A percentile compares a stretch with the other conserved stretches of the same genome.
These are phyloP conservation scores for Eragrostis curvula DNA, from an alignment of 176 grass and related monocot genomes.

Conservation along the genomic window DNA sequence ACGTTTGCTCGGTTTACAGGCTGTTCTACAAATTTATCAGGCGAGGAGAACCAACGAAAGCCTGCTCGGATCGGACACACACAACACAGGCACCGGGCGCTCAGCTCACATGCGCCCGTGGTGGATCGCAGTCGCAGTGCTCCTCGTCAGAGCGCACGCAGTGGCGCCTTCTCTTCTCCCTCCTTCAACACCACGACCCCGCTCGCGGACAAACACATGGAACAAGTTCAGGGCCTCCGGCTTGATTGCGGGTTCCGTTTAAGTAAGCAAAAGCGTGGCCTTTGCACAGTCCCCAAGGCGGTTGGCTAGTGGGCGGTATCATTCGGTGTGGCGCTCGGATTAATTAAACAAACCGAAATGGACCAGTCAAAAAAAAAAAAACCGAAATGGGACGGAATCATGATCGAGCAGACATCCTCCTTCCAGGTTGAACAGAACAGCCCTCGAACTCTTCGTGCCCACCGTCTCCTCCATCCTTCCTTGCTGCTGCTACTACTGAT, in stretches of 20 bases:
- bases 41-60: background rate
- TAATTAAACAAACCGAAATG: background rate
- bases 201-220: background rate
- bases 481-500: too few species aligned
- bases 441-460: background rate
- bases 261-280: background rate
- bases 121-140: background rate
- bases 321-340: background rate
- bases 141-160: background rate
- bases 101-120: slow-evolving; percentile 4
- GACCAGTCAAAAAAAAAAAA: too few species aligned
- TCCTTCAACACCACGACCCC: background rate
- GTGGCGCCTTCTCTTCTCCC: background rate
- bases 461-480: background rate
- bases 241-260: background rate
- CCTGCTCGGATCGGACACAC: background rate
- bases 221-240: background rate
- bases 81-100: too few species aligned
- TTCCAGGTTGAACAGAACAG: background rate
- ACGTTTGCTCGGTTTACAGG: background rate
- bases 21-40: too few species aligned
- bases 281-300: background rate
- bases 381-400: too few species aligned
- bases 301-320: slow-evolving; percentile 24
- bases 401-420: background rate